Evolutionary conservation across 345 rosid species (phyloP), one percentile per base, ranked within the genome.

Genomic region (Euclidium syriacum): DNA sequence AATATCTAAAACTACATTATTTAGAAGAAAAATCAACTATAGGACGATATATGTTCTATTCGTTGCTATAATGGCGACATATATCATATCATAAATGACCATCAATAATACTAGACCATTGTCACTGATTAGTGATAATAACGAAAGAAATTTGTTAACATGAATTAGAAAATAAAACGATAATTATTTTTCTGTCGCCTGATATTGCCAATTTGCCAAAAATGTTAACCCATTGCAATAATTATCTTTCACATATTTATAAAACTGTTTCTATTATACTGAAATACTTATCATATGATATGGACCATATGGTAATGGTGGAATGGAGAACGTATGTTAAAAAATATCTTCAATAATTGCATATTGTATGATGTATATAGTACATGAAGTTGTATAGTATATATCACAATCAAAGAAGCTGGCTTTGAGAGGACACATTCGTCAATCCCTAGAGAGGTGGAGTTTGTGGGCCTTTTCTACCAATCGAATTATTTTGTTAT

Each of bases 401-500:
- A 56, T 63, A 44, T 66, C 71, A 23, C 55, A 73, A 79, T 82
- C 77, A 75, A 23, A 62, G 52, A 67, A 49, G 52, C 52, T 67
- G 52, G 59, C 52, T 67, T 58, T 39, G 65, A 50, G 36, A 49
- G 71, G 75, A 62, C 57, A 62, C 17, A 54, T 12, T 70, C 60
- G 69, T 76, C 60, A 70, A 70, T 75, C 58, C 57, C 19, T 14
- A 57, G 62, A 57, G 62, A 55, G 52, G 33, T 49, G 3, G 26
- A 30, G 50, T 38, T 22, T 23, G 35, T 58, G 36, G 36, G 47
- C 2, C 19, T 17, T 34, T 47, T n/a, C n/a, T 20, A 47, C 26
- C 16, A 4, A 51, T 68, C 30, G 22, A 58, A 41, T 68, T 68
- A 17, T 24, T 58, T 41, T 41, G 2, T 19, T 55, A 38, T 46